Evolutionary conservation across 345 rosid genomes (phyloP).

Genomic region (Brassica carinata): DNA sequence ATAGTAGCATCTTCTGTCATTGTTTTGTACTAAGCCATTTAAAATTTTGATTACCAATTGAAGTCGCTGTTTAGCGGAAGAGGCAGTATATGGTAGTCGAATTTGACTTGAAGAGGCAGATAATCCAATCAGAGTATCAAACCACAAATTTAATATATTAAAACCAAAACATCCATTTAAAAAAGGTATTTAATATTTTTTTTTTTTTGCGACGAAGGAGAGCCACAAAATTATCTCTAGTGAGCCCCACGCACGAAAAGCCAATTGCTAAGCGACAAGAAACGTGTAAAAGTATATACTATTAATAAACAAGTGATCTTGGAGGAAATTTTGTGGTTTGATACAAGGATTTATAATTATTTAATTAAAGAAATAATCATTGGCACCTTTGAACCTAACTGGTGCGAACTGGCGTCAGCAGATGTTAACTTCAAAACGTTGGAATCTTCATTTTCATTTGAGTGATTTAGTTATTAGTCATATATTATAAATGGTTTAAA

Average conservation of each 20-base stretch:
- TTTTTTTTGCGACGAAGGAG: constrained; percentile 10
- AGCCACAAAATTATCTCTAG: constrained; percentile 32
- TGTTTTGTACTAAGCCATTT: not conserved
- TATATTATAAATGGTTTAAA: not conserved
- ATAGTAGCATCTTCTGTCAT: not conserved
- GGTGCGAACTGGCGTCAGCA: constrained; percentile 48
- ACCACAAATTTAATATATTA: constrained; percentile 23
- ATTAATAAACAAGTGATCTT: constrained; percentile 23
- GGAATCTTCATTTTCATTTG: constrained; percentile 42
- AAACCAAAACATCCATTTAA: not conserved
- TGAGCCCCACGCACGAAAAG: constrained; percentile 30
- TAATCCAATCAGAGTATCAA: constrained; percentile 28
- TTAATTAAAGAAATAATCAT: constrained; percentile 32
- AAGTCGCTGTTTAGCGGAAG: constrained; percentile 13
- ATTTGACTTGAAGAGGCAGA: constrained; percentile 41
- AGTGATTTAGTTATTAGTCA: not conserved
- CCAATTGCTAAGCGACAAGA: constrained; percentile 37
- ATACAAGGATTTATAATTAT: constrained; percentile 27
- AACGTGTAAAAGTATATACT: constrained; percentile 3
- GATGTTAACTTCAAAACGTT: constrained; percentile 46
- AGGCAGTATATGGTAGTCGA: constrained; percentile 23
- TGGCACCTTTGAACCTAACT: constrained; percentile 49
- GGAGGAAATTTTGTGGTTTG: no score
- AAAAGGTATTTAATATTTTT: not conserved
- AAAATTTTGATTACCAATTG: not conserved